Evolutionary conservation across 805 yeast genomes (phyloP), one percentile per base, ranked within the genome.

Genomic region (Yarrowia phangngaensis): DNA sequence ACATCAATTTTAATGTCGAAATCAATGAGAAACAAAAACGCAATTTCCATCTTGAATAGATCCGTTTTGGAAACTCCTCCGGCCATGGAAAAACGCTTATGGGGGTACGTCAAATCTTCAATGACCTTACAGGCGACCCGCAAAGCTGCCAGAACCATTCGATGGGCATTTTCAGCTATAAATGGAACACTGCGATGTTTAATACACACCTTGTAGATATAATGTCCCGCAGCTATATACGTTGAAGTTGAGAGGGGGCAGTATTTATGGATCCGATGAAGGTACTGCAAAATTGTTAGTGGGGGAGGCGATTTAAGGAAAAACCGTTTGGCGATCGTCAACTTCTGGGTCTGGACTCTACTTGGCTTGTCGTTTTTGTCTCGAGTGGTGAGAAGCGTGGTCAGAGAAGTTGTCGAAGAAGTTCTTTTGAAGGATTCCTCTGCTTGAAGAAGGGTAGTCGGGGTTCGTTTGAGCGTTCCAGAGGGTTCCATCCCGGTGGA

Each of bases 11-110:
- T 70, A 50, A 78, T 60, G 38, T 74, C 71, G 58, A 75, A 78
- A 56, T 75, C 72, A 41, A 73, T 53, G 35, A 76, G 57, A 55
- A 72, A 74, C 51, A 78, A 60, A 29, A 77, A 63, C 1, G 78
- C 70, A 15, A 76, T 69, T 55, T 78, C 83, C 33, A 78, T 61
- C 20, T 67, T 63, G 49, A 67, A 62, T 40, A 78, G 61, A 48
- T 78, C 83, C 4, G 57, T 47, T 30, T 64, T 52, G 4, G 70
- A 60, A 11, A 74, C 61, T 0, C 79, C 79, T 19, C 74, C 74
- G 0, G 71, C 75, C 30, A 70, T 69, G 29, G 75, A 71, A 50
- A 70, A 72, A 49, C 74, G 67, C 35, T 62, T 62, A 58, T 72
- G 77, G 3, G 70, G 66, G 54, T 71, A 72, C 31, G 65, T 64